Evolutionary conservation across 495 filamentous ascomycete genomes (phyloP), one percentile per base, ranked within the genome.

Genomic region (Pseudomonodictys pantanalensis): DNA sequence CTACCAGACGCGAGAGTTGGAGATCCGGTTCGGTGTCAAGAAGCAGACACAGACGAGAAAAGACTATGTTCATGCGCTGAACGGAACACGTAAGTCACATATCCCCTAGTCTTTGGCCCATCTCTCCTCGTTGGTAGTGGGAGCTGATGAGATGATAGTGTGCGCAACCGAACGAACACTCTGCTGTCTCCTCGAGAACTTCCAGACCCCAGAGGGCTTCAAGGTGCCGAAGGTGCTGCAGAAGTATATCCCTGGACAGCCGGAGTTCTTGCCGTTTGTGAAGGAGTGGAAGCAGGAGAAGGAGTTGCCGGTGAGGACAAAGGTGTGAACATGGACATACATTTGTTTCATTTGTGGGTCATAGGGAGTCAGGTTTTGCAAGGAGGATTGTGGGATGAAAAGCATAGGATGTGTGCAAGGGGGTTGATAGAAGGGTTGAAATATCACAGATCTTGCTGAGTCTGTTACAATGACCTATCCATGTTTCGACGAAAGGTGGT

Each of bases 181-280:
- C 24, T 98, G 93, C 79, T 96, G 92, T 68, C 76, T 97, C 20
- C 81, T 98, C 42, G 95, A 98, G 76, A 98, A 97, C 76, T 97
- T 89, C 73, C 93, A 98, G 76, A 90, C 83, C 2, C 85, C 93
- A 65, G 85, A 92, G 83, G 92, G 92, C 47, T 80, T 96, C 64
- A 83, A 80, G 43, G 88, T 97, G 48, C 93, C 95, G 0, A 86
- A 92, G 75, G 85, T 87, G 33, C 79, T 98, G 44, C 82, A 89
- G 43, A 95, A 92, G 76, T 98, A 96, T 69, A 88, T 98, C 24
- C 92, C 92, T 1, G 93, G 92, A 4, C 76, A 86, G 5, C 90
- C 89, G 1, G 88, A 90, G 33, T 95, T 96, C 76, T 80, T 98
- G 33, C 86, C 87, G 6, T 98, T 86, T 70, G 81, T 82, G n/a